phyloP scores from a whole-genome alignment of 2,329 filamentous ascomycete genomes.

The Pestalotiopsis sp. region DNA sequence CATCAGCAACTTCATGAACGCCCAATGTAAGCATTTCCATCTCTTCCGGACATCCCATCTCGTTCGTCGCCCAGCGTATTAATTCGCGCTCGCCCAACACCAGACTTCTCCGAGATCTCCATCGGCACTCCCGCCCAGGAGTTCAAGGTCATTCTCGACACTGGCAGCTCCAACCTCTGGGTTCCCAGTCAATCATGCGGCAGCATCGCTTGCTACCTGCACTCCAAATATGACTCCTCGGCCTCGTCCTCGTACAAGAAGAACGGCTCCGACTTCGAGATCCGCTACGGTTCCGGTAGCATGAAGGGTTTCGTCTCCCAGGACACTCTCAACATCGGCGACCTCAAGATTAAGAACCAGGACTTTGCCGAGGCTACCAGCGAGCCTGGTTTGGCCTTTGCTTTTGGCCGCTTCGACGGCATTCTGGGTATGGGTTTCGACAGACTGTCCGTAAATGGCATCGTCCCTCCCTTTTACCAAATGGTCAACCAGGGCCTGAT shows the following conservation, averaged over 20 bases:
- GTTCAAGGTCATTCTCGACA: conserved; percentile 99
- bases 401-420: conserved; percentile 96
- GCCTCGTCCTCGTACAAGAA: conserved; percentile 88
- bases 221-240: conserved; percentile 93
- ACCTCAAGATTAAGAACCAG: conserved; percentile 85
- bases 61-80: background rate
- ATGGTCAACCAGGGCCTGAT: conserved; percentile 89
- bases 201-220: conserved; percentile 97
- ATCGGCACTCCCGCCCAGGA: conserved; percentile 89
- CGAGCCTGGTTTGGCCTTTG: conserved; percentile 95
- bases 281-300: conserved; percentile 92
- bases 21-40: conserved; percentile 75
- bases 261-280: conserved; percentile 92
- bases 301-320: conserved; percentile 92
- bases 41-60: background rate
- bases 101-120: conserved; percentile 96
- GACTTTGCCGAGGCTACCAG: conserved; percentile 95
- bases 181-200: conserved; percentile 88
- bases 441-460: conserved; percentile 94
- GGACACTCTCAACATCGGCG: conserved; percentile 84
- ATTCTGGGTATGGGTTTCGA: conserved; percentile 95
- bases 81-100: background rate
- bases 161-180: conserved; percentile 98
- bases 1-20: conserved; percentile 97
- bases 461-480: conserved; percentile 94